Evolutionary conservation across 352 stramenopile species (phyloP), one percentile per base, ranked within the genome.

Genomic region (Phytophthora nicotianae): DNA sequence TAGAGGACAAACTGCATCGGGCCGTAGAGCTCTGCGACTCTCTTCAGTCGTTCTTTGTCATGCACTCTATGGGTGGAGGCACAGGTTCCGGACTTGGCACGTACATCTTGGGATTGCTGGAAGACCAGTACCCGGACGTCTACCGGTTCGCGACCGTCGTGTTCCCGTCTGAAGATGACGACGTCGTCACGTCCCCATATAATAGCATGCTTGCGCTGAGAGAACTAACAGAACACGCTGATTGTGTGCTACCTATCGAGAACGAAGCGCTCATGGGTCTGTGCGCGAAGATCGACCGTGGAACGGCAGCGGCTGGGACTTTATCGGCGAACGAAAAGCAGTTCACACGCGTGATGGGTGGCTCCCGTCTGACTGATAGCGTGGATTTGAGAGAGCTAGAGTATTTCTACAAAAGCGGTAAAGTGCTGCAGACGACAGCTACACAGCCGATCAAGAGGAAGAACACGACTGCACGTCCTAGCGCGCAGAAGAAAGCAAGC

Each of bases 101-200:
- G 2, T 96, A 95, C 68, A 88, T 98, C 46, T 75, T 98, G 9
- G 67, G 72, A 7, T 60, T 96, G 19, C 65, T 94, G 14, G 84
- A 93, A 59, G 91, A 98, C 65, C 50, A 90, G 35, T 98, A 86
- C 62, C 86, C 88, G 5, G 76, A 96, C 50, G 80, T 94, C 1
- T 95, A 94, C 58, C 87, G 88, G 16, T 93, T 92, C 66, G 86
- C 83, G 21, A 90, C 70, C 16, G 83, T 82, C n/a, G 82, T 93
- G 16, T 93, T 93, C 52, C 84, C 84, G 42, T 91, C 86, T 0
- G 86, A 88, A 58, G 89, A 97, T 68, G 88, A 97, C 64, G 91
- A 98, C 48, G 92, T 98, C 26, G 81, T 98, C 56, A 98, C 91
- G 5, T 97, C 90, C 19, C 92, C 93, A 3, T 98, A 98, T 74